These are phyloP conservation scores for Phyllosticta citriasiana DNA, from an alignment of 2,329 filamentous ascomycete species.

Conservation along the genomic window DNA sequence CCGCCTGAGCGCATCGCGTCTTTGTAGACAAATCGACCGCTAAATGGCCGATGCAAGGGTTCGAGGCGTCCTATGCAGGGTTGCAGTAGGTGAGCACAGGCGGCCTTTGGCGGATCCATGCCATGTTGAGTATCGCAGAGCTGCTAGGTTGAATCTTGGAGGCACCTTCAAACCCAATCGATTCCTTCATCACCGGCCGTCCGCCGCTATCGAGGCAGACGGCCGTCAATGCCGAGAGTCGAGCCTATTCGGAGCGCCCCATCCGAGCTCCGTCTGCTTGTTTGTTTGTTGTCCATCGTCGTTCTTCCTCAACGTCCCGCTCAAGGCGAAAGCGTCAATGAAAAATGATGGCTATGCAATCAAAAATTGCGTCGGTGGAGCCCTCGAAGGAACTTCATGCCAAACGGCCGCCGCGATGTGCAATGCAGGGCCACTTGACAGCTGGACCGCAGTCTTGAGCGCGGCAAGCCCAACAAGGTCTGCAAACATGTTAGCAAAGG, in stretches of 20 bases:
- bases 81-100: neutral
- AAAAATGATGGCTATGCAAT: conserved; percentile 8
- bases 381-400: conserved; percentile 24
- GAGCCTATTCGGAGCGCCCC: neutral
- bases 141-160: neutral
- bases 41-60: neutral
- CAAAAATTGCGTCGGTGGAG: conserved; percentile 19
- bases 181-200: neutral
- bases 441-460: conserved; percentile 20
- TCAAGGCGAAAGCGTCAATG: conserved; percentile 3
- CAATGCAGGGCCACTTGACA: conserved; percentile 24
- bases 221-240: neutral
- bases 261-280: neutral
- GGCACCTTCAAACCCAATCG: neutral
- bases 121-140: neutral
- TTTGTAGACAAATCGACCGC: neutral
- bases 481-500: neutral
- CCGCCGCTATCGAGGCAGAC: too few relatives aligned
- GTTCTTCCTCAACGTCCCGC: conserved; percentile 5
- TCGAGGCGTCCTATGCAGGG: neutral
- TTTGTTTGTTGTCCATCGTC: neutral
- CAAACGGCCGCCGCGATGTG: conserved; percentile 23
- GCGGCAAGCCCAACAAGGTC: conserved; percentile 21
- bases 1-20: neutral
- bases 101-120: neutral